Conservation (phyloP, 2,329 filamentous ascomycete genomes). For the Talaromyces sp. region DNA sequence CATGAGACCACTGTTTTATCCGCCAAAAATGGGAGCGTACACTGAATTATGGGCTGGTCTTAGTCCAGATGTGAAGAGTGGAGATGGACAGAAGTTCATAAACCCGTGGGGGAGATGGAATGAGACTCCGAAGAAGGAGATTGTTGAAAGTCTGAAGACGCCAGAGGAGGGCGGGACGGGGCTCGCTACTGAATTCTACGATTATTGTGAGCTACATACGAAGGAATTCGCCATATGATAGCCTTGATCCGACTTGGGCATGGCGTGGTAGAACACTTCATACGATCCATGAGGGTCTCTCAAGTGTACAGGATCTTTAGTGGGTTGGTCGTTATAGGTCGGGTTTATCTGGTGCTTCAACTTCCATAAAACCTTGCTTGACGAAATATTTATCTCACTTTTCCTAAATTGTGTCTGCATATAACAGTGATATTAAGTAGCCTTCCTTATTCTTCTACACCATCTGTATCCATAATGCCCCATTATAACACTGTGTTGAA, state of each 20-base stretch:
- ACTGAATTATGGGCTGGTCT: constrained; percentile 49
- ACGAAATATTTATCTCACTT: too few relatives aligned
- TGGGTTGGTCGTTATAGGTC: not conserved
- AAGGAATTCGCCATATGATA: not conserved
- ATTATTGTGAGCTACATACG: not conserved
- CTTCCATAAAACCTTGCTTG: not conserved
- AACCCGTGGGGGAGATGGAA: constrained; percentile 20
- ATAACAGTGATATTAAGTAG: too few relatives aligned
- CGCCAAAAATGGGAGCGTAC: constrained; percentile 43
- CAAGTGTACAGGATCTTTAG: not conserved
- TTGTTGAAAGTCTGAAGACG: not conserved
- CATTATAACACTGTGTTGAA: too few relatives aligned
- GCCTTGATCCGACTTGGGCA: not conserved
- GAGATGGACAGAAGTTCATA: constrained; percentile 16
- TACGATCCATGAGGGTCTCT: not conserved
- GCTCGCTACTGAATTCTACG: not conserved
- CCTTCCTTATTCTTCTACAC: too few relatives aligned
- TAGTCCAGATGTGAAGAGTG: constrained; percentile 41
- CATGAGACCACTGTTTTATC: constrained; percentile 28
- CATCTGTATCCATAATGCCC: too few relatives aligned
- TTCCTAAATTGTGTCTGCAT: too few relatives aligned
- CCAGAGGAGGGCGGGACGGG: not conserved
- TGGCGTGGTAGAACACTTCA: not conserved
- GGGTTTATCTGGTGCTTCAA: not conserved
- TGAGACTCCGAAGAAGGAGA: not conserved